These are phyloP conservation scores for Acacia crassicarpa DNA, from an alignment of 306 rosid species.

Conservation along the genomic window DNA sequence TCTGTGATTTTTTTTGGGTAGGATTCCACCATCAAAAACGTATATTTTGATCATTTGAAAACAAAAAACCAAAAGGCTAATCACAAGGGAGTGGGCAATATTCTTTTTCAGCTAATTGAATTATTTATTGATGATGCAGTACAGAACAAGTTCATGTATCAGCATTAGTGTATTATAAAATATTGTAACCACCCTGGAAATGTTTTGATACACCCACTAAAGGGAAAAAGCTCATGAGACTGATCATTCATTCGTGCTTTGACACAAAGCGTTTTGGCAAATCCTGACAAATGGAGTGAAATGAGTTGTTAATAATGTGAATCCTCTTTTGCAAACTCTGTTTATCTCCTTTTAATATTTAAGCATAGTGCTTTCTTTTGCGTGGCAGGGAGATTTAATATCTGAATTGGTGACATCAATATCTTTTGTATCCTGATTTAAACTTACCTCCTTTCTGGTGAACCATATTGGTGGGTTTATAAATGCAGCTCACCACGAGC, in stretches of 20 bases:
- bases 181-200: slow-evolving; percentile 29
- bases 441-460: slow-evolving; percentile 10
- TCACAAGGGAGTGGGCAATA: slow-evolving; percentile 41
- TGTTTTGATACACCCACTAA: slow-evolving; percentile 34
- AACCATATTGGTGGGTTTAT: slow-evolving; percentile 32
- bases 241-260: slow-evolving; percentile 24
- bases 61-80: slow-evolving; percentile 43
- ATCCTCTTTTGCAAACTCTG: slow-evolving; percentile 36
- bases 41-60: slow-evolving; percentile 26
- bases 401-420: slow-evolving; percentile 25
- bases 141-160: slow-evolving; percentile 31
- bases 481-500: slow-evolving; percentile 35
- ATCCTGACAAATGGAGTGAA: slow-evolving; percentile 55
- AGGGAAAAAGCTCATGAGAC: slow-evolving; percentile 19
- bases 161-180: slow-evolving; percentile 11
- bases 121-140: slow-evolving; percentile 7
- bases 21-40: slow-evolving; percentile 47
- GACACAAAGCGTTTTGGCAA: slow-evolving; percentile 38
- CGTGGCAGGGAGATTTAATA: slow-evolving; percentile 36
- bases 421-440: slow-evolving; percentile 21
- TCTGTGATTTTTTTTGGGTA: slow-evolving; percentile 41
- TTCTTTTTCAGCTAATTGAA: slow-evolving; percentile 18
- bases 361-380: slow-evolving; percentile 41
- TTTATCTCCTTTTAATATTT: slow-evolving; percentile 14
- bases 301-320: slow-evolving; percentile 62